phyloP scores from a whole-genome alignment of 2,329 filamentous ascomycete species.

The Malbranchea cinnamomea region DNA sequence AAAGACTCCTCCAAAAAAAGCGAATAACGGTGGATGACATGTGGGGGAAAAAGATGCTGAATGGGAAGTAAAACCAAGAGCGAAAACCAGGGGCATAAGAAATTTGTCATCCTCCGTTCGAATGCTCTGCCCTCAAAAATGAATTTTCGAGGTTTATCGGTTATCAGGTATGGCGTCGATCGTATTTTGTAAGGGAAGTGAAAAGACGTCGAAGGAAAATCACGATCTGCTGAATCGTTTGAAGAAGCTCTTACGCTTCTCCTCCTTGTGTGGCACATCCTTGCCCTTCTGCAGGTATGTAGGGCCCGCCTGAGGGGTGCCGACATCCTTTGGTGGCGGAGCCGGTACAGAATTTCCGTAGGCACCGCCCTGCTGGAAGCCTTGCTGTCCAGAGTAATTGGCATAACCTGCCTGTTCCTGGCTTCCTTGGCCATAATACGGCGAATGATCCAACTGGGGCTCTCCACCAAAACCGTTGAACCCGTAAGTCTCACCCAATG shows the following conservation, averaged over 20 bases:
- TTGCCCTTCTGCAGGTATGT: constrained; percentile 4
- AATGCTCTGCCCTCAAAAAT: no score
- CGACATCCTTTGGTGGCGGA: constrained; percentile 10
- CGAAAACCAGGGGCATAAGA: no score
- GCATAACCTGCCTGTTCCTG: neutral
- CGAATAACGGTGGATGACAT: no score
- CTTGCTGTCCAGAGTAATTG: neutral
- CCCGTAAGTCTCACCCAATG: constrained; percentile 47
- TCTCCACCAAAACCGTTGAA: constrained; percentile 37
- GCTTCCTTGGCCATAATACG: constrained; percentile 11
- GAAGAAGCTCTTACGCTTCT: constrained; percentile 87
- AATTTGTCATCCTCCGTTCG: no score
- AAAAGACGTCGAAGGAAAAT: constrained; percentile 9
- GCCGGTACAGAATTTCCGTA: constrained; percentile 7
- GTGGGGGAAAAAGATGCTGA: no score
- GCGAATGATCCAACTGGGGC: constrained; percentile 22
- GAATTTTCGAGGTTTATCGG: no score
- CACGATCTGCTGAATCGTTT: constrained; percentile 59
- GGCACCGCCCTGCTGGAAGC: neutral
- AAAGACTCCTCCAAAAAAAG: no score
- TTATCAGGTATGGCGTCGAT: no score
- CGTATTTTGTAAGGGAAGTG: constrained; percentile 14
- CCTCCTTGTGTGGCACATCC: constrained; percentile 16
- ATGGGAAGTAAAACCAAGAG: no score
- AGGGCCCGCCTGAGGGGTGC: constrained; percentile 3